phyloP scores from a whole-genome alignment of 2,329 filamentous ascomycete species.

The Fusarium camptoceras region DNA sequence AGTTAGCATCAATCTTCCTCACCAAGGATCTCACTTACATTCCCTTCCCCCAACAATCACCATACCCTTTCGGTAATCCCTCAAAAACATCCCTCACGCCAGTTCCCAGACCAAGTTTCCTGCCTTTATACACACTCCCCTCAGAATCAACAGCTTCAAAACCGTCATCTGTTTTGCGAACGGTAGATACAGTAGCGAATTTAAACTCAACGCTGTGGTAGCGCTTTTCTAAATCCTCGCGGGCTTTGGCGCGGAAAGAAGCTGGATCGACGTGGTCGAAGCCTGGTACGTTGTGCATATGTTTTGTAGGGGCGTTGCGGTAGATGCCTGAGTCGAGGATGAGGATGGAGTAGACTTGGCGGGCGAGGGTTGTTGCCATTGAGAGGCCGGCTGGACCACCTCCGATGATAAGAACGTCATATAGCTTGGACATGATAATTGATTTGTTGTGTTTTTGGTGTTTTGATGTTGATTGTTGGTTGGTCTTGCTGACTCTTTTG shows the following conservation, averaged over 20 bases:
- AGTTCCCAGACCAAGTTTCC: slow-evolving; percentile 66
- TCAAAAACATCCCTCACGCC: slow-evolving; percentile 65
- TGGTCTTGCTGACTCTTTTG: slow-evolving; percentile 8
- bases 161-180: slow-evolving; percentile 47
- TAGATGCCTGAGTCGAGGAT: slow-evolving; percentile 64
- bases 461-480: background rate
- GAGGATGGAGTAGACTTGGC: slow-evolving; percentile 60
- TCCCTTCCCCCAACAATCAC: slow-evolving; percentile 64
- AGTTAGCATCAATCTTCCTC: background rate
- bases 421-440: slow-evolving; percentile 50
- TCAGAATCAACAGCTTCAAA: slow-evolving; percentile 56
- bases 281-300: slow-evolving; percentile 61
- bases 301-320: slow-evolving; percentile 59
- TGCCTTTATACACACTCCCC: slow-evolving; percentile 59
- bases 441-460: accelerated
- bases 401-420: slow-evolving; percentile 65
- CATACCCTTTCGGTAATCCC: slow-evolving; percentile 63
- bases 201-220: slow-evolving; percentile 53
- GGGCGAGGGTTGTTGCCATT: slow-evolving; percentile 59
- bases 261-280: slow-evolving; percentile 55
- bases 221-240: slow-evolving; percentile 50
- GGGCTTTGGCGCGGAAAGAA: slow-evolving; percentile 51
- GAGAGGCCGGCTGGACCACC: slow-evolving; percentile 65
- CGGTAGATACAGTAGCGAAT: slow-evolving; percentile 44
- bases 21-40: slow-evolving; percentile 54